Percentiles rank a stretch among this genome's conserved stretches.
Conservation (phyloP, 495 filamentous ascomycete genomes). For the Aspergillus sclerotiicarbonarius region DNA sequence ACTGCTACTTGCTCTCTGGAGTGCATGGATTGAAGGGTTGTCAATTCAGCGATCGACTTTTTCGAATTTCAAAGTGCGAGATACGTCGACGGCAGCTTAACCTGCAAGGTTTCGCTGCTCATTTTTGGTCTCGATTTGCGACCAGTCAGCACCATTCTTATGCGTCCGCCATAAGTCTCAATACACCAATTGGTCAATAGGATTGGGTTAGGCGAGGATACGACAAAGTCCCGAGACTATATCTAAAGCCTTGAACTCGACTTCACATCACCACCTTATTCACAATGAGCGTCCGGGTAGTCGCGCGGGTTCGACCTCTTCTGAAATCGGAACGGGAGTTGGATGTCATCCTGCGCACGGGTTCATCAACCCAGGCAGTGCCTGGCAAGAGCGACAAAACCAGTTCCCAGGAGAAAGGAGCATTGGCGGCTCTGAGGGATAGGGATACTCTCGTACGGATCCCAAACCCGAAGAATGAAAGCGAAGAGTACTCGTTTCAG, state of each 20-base stretch:
- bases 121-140: not conserved
- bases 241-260: not conserved
- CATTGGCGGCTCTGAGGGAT: conserved; percentile 47
- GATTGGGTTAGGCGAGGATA: not conserved
- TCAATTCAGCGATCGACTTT: not conserved
- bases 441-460: conserved; percentile 76
- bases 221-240: not conserved
- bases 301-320: conserved; percentile 85
- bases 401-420: conserved; percentile 38
- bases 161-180: not conserved
- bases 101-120: not conserved
- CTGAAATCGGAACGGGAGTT: conserved; percentile 76
- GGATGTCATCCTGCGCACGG: conserved; percentile 76
- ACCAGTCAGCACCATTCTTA: not conserved
- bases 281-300: conserved; percentile 69
- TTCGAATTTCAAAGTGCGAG: not conserved
- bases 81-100: not conserved
- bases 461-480: conserved; percentile 89
- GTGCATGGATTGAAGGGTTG: not conserved
- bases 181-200: not conserved
- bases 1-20: not conserved
- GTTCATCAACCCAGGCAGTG: conserved; percentile 23
- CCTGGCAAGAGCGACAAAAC: conserved; percentile 27
- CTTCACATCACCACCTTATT: not conserved
- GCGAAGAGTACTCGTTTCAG: conserved; percentile 87